Percentiles rank a stretch among this genome's conserved stretches.
Conservation (phyloP, 2,329 filamentous ascomycete genomes). For the Huntiella abstrusa region DNA sequence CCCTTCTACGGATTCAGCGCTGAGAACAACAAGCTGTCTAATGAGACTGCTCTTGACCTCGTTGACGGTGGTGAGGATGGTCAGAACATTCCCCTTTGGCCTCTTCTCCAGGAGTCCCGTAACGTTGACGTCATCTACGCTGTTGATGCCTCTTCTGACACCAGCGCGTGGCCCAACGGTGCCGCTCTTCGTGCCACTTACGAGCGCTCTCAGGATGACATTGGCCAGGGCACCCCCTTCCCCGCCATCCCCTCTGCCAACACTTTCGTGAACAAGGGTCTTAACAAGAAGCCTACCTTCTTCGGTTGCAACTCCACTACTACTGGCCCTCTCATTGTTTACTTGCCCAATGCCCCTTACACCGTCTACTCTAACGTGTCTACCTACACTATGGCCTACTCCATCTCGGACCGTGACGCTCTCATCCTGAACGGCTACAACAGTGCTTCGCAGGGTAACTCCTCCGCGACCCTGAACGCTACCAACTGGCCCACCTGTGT, state of each 20-base stretch:
- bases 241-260: conserved; percentile 35
- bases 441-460: conserved; percentile 66
- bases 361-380: conserved; percentile 57
- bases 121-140: conserved; percentile 44
- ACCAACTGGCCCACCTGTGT: conserved; percentile 59
- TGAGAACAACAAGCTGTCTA: conserved; percentile 22
- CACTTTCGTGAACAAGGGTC: conserved; percentile 36
- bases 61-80: conserved; percentile 67
- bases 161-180: conserved; percentile 39
- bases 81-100: conserved; percentile 65
- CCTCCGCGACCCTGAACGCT: conserved; percentile 41
- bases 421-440: conserved; percentile 80
- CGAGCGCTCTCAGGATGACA: conserved; percentile 27
- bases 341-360: conserved; percentile 75
- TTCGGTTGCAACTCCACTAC: conserved; percentile 40
- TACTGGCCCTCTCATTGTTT: conserved; percentile 58
- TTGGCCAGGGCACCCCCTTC: conserved; percentile 36
- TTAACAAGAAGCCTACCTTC: conserved; percentile 42
- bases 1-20: conserved; percentile 35
- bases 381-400: conserved; percentile 53
- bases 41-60: conserved; percentile 41
- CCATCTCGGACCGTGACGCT: conserved; percentile 46
- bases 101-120: conserved; percentile 30
- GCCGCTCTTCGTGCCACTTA: conserved; percentile 39
- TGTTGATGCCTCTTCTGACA: conserved; percentile 46